Conservation (phyloP, 164 flowering plant species). For the Annona squamosa region DNA sequence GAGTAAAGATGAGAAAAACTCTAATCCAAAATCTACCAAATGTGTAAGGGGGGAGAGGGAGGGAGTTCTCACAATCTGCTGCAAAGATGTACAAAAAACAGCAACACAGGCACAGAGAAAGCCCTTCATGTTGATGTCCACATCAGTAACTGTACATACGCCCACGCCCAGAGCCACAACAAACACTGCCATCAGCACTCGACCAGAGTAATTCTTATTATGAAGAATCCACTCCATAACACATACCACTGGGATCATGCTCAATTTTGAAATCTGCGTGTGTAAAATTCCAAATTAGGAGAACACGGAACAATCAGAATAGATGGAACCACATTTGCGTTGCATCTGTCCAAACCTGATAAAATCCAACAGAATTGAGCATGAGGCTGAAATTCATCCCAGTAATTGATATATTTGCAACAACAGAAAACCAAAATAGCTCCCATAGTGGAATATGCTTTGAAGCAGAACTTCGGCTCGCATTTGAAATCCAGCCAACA, state of each 20-base stretch:
- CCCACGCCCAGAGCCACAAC: conserved; percentile 84
- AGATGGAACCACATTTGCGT: background rate
- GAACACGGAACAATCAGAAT: background rate
- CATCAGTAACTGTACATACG: conserved; percentile 86
- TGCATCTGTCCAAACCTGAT: conserved; percentile 28
- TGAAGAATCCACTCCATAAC: conserved; percentile 86
- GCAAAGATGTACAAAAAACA: conserved; percentile 66
- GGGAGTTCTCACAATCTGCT: conserved; percentile 68
- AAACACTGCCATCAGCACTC: conserved; percentile 59
- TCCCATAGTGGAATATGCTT: conserved; percentile 89
- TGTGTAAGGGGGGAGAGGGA: background rate
- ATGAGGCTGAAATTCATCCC: conserved; percentile 78
- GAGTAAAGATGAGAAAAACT: background rate
- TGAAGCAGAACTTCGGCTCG: conserved; percentile 67
- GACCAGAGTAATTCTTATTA: conserved; percentile 50
- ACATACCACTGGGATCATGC: conserved; percentile 60
- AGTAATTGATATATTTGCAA: conserved; percentile 76
- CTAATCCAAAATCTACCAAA: too few species aligned
- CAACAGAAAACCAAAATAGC: conserved; percentile 80
- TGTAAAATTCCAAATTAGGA: background rate
- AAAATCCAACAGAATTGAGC: conserved; percentile 58
- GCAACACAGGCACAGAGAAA: conserved; percentile 74
- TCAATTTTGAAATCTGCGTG: conserved; percentile 67
- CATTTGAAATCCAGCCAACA: conserved; percentile 71
- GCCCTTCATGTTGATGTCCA: conserved; percentile 74